Evolutionary conservation across 306 rosid species (phyloP).

Genomic region (Lablab purpureus): DNA sequence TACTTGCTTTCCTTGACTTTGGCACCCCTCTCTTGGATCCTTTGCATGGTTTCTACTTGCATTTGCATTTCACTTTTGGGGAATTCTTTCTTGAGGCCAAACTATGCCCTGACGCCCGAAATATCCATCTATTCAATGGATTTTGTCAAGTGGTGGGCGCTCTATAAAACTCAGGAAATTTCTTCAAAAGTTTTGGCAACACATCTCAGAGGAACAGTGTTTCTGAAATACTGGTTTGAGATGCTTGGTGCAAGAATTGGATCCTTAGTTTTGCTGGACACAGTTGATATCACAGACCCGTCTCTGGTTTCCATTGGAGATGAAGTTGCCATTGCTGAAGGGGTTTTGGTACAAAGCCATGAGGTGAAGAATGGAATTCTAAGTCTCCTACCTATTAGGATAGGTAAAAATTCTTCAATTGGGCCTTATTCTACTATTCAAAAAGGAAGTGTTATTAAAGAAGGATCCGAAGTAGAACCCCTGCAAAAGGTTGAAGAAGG

Average conservation of each 20-base stretch:
- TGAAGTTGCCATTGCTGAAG: conserved; percentile 82
- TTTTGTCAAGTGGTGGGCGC: conserved; percentile 98
- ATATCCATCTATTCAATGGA: conserved; percentile 76
- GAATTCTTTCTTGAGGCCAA: conserved; percentile 86
- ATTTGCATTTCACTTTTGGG: conserved; percentile 75
- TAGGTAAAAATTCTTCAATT: conserved; percentile 69
- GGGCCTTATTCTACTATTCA: conserved; percentile 88
- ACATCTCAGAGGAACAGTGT: conserved; percentile 88
- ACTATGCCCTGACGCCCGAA: conserved; percentile 76
- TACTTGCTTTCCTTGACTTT: conserved; percentile 60
- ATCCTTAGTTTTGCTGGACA: conserved; percentile 82
- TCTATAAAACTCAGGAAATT: conserved; percentile 77
- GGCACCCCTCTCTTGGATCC: conserved; percentile 93
- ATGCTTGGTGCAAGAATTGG: conserved; percentile 94
- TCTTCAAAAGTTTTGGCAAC: conserved; percentile 81
- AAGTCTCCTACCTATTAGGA: conserved; percentile 76
- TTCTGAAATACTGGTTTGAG: conserved; percentile 85
- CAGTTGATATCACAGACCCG: conserved; percentile 91
- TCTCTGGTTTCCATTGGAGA: conserved; percentile 90
- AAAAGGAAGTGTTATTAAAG: conserved; percentile 76
- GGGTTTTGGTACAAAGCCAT: conserved; percentile 89
- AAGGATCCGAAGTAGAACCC: conserved; percentile 66
- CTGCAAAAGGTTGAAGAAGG: conserved; percentile 74
- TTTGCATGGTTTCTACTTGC: conserved; percentile 82
- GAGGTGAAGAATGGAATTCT: conserved; percentile 83